phyloP scores from a whole-genome alignment of 2,329 filamentous ascomycete genomes.

The Phialemoniopsis sp. region DNA sequence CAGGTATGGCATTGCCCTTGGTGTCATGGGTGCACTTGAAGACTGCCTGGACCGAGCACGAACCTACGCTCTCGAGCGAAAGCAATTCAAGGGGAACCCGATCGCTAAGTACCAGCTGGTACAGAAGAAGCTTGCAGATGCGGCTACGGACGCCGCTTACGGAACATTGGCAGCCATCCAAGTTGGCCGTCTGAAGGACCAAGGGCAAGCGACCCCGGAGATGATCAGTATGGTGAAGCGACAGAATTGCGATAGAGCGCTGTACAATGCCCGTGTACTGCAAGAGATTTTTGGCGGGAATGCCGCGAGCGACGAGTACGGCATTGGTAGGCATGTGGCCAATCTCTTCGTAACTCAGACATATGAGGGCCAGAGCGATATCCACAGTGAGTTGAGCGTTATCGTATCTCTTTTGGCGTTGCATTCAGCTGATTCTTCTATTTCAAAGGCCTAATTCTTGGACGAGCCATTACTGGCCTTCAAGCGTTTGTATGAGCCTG shows the following conservation, averaged over 20 bases:
- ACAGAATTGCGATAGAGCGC: conserved; percentile 91
- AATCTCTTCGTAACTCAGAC: conserved; percentile 98
- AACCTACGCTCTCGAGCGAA: conserved; percentile 85
- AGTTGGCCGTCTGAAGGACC: conserved; percentile 88
- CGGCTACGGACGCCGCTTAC: conserved; percentile 83
- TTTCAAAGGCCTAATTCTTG: conserved; percentile 64
- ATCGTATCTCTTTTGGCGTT: background rate
- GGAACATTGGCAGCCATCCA: conserved; percentile 88
- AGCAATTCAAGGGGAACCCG: conserved; percentile 90
- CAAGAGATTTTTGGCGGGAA: conserved; percentile 98
- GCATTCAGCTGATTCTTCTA: conserved; percentile 22
- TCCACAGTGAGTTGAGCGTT: conserved; percentile 48
- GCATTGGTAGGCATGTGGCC: conserved; percentile 89
- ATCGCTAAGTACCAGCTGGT: conserved; percentile 94
- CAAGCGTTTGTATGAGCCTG: conserved; percentile 64
- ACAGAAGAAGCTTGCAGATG: conserved; percentile 96
- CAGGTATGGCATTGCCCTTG: conserved; percentile 88
- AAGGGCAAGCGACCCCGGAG: conserved; percentile 82
- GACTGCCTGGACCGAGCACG: conserved; percentile 81
- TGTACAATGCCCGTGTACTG: conserved; percentile 72
- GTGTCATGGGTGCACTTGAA: conserved; percentile 89
- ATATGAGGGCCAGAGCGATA: conserved; percentile 97
- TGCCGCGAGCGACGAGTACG: conserved; percentile 96
- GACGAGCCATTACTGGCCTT: conserved; percentile 64
- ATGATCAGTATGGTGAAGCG: conserved; percentile 98